These are phyloP conservation scores for Flammula alnicola DNA, from an alignment of 1,284 basidiomycete species.

Conservation along the genomic window DNA sequence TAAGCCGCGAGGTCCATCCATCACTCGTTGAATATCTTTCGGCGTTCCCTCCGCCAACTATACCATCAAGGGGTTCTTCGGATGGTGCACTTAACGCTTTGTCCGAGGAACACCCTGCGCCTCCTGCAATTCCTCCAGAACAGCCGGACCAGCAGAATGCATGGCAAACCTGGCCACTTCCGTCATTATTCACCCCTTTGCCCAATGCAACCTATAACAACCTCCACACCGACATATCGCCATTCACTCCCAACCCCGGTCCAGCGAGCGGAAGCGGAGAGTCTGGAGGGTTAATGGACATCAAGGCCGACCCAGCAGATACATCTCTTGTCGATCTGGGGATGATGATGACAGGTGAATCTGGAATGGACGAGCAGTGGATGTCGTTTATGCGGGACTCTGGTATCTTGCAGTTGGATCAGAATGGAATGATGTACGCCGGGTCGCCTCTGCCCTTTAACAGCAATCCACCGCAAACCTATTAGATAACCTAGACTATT, in stretches of 20 bases:
- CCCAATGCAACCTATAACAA: slow-evolving; percentile 21
- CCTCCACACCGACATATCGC: slow-evolving; percentile 16
- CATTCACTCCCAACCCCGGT: slow-evolving; percentile 1
- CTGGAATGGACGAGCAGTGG: slow-evolving; percentile 62
- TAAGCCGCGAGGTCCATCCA: slow-evolving; percentile 60
- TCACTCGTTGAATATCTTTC: slow-evolving; percentile 54
- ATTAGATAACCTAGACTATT: slow-evolving; percentile 2
- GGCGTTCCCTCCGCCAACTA: slow-evolving; percentile 38
- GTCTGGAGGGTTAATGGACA: slow-evolving; percentile 8
- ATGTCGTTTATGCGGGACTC: slow-evolving; percentile 57
- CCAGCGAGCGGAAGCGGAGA: background rate
- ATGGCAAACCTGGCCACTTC: slow-evolving; percentile 24
- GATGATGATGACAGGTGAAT: slow-evolving; percentile 55
- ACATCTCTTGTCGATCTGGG: slow-evolving; percentile 41
- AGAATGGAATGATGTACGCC: slow-evolving; percentile 12
- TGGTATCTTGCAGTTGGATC: slow-evolving; percentile 42
- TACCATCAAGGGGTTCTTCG: slow-evolving; percentile 16
- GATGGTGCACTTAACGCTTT: slow-evolving; percentile 2
- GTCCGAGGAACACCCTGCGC: background rate
- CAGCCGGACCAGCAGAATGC: slow-evolving; percentile 9
- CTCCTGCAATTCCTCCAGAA: background rate
- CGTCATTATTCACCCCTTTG: slow-evolving; percentile 22
- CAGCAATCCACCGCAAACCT: slow-evolving; percentile 4
- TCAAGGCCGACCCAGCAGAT: slow-evolving; percentile 29
- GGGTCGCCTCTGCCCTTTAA: slow-evolving; percentile 10